These are phyloP conservation scores for Pythium coloratum DNA, from an alignment of 352 stramenopile species.

Conservation along the genomic window DNA sequence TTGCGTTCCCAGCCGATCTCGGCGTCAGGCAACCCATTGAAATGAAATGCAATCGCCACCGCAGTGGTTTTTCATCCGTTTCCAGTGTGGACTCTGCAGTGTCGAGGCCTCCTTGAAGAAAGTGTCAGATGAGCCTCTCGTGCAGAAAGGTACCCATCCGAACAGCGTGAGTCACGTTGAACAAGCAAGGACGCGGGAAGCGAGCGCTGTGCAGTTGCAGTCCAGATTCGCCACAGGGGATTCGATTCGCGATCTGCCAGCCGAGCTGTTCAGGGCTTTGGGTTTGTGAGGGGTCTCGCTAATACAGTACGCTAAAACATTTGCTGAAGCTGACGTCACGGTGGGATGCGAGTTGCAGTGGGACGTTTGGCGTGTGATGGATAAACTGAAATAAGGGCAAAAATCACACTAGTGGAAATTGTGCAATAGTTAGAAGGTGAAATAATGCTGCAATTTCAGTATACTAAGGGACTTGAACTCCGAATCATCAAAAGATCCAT, in stretches of 20 bases:
- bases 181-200: not conserved
- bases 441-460: not conserved
- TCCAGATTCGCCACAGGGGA: not conserved
- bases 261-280: too few relatives aligned
- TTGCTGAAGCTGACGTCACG: not conserved
- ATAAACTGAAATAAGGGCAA: not conserved
- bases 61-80: too few relatives aligned
- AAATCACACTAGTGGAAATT: not conserved
- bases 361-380: not conserved
- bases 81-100: not conserved
- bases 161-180: not conserved
- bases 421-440: not conserved
- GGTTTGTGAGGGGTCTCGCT: not conserved
- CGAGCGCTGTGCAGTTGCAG: not conserved
- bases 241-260: not conserved
- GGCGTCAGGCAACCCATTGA: too few relatives aligned
- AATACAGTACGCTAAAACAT: not conserved
- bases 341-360: not conserved
- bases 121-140: not conserved
- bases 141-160: not conserved
- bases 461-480: not conserved
- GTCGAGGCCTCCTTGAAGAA: not conserved
- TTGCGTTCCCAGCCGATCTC: too few relatives aligned
- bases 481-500: not conserved
- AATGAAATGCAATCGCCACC: too few relatives aligned